A percentile compares a stretch with the other conserved stretches of the same genome.
Evolutionary conservation across 306 rosid species (phyloP).

Genomic region (Quercus aquifolioides): DNA sequence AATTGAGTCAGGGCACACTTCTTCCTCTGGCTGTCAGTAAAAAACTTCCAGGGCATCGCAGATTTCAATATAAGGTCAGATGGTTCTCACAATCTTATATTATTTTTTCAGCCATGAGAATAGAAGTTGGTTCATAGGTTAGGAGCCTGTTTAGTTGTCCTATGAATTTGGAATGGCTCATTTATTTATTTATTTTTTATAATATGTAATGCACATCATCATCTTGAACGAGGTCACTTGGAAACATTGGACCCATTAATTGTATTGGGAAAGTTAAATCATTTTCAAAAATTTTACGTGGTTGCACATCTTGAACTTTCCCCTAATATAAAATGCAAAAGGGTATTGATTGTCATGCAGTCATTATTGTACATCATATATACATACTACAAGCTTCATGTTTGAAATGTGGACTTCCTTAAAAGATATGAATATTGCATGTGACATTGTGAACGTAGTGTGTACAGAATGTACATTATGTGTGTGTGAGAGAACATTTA

Average conservation of each 20-base stretch:
- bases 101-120: not conserved
- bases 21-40: conserved; percentile 29
- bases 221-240: not conserved
- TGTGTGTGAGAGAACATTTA: too few species aligned
- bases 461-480: too few species aligned
- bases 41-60: conserved; percentile 45
- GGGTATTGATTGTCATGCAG: too few species aligned
- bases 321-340: too few species aligned
- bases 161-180: not conserved
- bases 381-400: too few species aligned
- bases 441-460: too few species aligned
- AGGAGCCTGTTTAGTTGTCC: not conserved
- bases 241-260: not conserved
- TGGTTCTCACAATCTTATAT: not conserved
- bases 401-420: too few species aligned
- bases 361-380: too few species aligned
- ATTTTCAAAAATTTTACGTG: not conserved
- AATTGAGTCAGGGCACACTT: conserved; percentile 60
- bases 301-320: not conserved
- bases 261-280: not conserved
- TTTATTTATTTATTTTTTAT: not conserved
- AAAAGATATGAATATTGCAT: too few species aligned
- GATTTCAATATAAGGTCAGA: conserved; percentile 79
- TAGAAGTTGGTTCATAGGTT: not conserved
- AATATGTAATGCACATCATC: not conserved